phyloP scores from a whole-genome alignment of 2,329 filamentous ascomycete species.

The Colletotrichum acutatum region DNA sequence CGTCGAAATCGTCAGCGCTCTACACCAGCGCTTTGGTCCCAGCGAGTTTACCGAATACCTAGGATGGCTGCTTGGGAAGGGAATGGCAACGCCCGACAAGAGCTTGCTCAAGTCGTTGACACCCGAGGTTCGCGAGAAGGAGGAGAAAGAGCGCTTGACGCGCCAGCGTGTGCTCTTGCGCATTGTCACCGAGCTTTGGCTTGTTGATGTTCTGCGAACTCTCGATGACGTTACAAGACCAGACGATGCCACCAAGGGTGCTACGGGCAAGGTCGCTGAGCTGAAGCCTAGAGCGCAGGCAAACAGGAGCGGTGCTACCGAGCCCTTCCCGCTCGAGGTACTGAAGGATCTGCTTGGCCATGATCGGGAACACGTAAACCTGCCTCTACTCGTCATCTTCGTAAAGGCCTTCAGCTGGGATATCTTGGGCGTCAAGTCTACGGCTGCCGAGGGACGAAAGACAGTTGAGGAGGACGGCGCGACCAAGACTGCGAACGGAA shows the following conservation, averaged over 20 bases:
- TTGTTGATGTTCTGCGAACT: constrained; percentile 87
- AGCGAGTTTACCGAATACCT: constrained; percentile 90
- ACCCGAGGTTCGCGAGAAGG: constrained; percentile 87
- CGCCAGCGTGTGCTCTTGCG: constrained; percentile 88
- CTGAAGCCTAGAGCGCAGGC: constrained; percentile 65
- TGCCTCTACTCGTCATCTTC: constrained; percentile 92
- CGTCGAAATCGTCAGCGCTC: constrained; percentile 92
- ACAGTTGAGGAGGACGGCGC: constrained; percentile 83
- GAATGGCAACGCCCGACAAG: constrained; percentile 91
- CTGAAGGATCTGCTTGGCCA: constrained; percentile 95
- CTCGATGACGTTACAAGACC: constrained; percentile 74
- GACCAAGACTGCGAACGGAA: constrained; percentile 55
- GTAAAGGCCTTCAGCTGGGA: constrained; percentile 98
- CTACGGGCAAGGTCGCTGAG: constrained; percentile 71
- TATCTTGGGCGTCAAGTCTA: constrained; percentile 81
- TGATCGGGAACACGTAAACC: constrained; percentile 90
- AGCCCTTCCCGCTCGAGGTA: constrained; percentile 97
- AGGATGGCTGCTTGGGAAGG: constrained; percentile 91
- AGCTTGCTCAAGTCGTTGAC: constrained; percentile 80
- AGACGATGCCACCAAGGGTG: constrained; percentile 71
- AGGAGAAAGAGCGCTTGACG: constrained; percentile 92
- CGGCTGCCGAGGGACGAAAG: constrained; percentile 82
- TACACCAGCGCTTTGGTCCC: constrained; percentile 94
- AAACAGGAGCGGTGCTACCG: constrained; percentile 75
- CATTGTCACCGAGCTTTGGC: constrained; percentile 95